These are phyloP conservation scores for Penicillium freii DNA, from an alignment of 2,329 filamentous ascomycete species.

Conservation along the genomic window DNA sequence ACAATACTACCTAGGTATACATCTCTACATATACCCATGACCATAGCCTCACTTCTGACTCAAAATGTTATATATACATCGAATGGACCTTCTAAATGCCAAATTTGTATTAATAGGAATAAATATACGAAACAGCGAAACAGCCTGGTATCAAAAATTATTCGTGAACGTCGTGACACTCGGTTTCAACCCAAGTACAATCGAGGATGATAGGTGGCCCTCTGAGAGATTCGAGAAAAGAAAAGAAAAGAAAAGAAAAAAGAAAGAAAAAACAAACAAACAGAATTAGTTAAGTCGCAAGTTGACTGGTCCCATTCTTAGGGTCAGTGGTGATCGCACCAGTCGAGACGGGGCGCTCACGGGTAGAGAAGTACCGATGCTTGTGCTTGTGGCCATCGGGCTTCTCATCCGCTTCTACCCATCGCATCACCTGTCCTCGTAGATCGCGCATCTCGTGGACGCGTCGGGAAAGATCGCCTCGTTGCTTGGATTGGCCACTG, in stretches of 20 bases:
- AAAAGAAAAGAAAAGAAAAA: background rate
- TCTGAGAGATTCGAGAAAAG: background rate
- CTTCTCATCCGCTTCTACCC: slow-evolving; percentile 34
- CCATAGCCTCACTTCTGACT: background rate
- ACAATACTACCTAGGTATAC: background rate
- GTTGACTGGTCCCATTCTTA: background rate
- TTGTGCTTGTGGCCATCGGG: slow-evolving; percentile 21
- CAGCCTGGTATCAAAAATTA: slow-evolving; percentile 9
- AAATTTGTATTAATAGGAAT: slow-evolving; percentile 1
- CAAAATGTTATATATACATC: background rate
- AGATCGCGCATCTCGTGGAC: slow-evolving; percentile 40
- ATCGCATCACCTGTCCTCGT: slow-evolving; percentile 37
- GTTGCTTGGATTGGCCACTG: slow-evolving; percentile 25
- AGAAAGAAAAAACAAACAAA: background rate
- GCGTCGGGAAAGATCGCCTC: slow-evolving; percentile 29
- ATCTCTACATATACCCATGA: background rate
- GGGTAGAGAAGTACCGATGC: slow-evolving; percentile 14
- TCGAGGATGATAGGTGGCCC: background rate
- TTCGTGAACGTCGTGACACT: slow-evolving; percentile 22
- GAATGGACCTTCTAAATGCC: too few relatives aligned
- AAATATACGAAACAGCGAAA: background rate
- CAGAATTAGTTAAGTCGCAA: background rate
- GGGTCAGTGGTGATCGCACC: slow-evolving; percentile 4
- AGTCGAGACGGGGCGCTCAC: slow-evolving; percentile 19
- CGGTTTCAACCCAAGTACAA: slow-evolving; percentile 18